phyloP scores from a whole-genome alignment of 2,329 filamentous ascomycete species.

The Dactylellina haptotyla region DNA sequence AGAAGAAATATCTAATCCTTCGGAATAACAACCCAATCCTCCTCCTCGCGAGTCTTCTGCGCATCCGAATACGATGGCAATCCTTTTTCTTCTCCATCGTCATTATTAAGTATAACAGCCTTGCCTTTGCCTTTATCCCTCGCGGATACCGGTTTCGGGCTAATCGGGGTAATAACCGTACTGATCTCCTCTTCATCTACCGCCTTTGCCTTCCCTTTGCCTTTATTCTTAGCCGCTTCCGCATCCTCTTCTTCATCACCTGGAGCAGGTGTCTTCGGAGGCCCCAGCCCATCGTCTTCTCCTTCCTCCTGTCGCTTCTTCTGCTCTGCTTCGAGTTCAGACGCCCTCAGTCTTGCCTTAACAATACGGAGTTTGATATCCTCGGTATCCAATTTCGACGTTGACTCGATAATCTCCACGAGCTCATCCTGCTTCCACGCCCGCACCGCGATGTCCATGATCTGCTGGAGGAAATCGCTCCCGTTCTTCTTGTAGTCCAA shows the following conservation, averaged over 20 bases:
- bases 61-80: constrained; percentile 35
- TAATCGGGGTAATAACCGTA: constrained; percentile 10
- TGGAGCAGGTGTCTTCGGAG: constrained; percentile 8
- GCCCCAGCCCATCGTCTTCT: neutral
- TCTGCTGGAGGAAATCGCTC: constrained; percentile 14
- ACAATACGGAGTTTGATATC: constrained; percentile 20
- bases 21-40: constrained; percentile 42
- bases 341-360: constrained; percentile 10
- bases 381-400: constrained; percentile 29
- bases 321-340: neutral
- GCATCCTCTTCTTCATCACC: constrained; percentile 4
- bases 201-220: constrained; percentile 20
- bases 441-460: constrained; percentile 13
- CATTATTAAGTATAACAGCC: constrained; percentile 20
- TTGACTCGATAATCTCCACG: constrained; percentile 19
- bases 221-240: constrained; percentile 10
- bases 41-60: constrained; percentile 24
- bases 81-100: constrained; percentile 14
- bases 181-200: constrained; percentile 5
- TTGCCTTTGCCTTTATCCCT: constrained; percentile 47
- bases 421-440: constrained; percentile 32
- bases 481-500: constrained; percentile 30
- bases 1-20: constrained; percentile 29
- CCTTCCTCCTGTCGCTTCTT: constrained; percentile 4
- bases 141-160: constrained; percentile 38